Conservation (phyloP, 371 early-diverging fungal species). For the Blakeslea trispora region DNA sequence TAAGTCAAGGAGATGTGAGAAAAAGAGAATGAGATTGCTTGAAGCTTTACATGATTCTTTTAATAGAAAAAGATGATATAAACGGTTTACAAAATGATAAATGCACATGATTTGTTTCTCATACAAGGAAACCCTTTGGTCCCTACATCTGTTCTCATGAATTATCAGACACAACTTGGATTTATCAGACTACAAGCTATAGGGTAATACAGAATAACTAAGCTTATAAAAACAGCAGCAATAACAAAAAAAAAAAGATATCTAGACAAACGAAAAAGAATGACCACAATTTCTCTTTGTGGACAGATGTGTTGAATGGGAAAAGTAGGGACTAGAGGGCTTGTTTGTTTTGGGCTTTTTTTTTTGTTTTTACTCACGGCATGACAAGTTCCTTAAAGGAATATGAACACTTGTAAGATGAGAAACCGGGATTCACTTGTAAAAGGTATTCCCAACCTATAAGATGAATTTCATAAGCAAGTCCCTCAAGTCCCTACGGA, state of each 20-base stretch:
- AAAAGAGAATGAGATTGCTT: too few species aligned
- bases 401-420: not conserved
- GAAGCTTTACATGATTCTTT: too few species aligned
- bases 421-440: slow-evolving; percentile 9
- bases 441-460: slow-evolving; percentile 12
- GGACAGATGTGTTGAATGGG: not conserved
- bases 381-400: not conserved
- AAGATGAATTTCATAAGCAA: slow-evolving; percentile 12
- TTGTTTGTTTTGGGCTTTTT: not conserved
- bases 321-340: slow-evolving; percentile 15
- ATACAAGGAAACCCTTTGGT: not conserved
- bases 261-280: not conserved
- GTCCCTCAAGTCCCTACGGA: slow-evolving; percentile 13
- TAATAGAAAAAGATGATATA: too few species aligned
- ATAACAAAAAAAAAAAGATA: too few species aligned
- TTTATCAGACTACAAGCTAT: too few species aligned
- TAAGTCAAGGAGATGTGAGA: too few species aligned
- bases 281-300: not conserved
- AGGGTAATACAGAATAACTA: too few species aligned
- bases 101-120: too few species aligned
- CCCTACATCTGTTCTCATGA: not conserved
- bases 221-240: too few species aligned
- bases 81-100: too few species aligned
- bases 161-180: not conserved
- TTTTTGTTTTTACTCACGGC: not conserved